Conservation (phyloP, 495 filamentous ascomycete genomes). For the Trypethelium eluteriae region DNA sequence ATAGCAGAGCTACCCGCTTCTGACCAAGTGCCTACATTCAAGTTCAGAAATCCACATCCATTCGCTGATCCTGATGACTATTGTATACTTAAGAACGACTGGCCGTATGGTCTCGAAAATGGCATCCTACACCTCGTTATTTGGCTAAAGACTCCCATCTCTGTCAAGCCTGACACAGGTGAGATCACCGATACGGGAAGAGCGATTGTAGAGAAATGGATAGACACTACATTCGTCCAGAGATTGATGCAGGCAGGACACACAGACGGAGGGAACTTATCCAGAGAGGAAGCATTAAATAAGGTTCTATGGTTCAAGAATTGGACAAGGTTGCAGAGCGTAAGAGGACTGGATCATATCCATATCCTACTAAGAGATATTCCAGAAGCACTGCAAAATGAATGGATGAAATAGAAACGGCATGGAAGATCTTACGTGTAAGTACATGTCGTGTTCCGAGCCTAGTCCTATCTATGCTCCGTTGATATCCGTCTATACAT, state of each 20-base stretch:
- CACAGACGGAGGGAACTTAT: not conserved
- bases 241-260: conserved; percentile 41
- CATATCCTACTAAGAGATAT: conserved; percentile 61
- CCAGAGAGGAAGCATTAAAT: conserved; percentile 33
- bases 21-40: conserved; percentile 40
- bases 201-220: conserved; percentile 55
- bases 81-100: conserved; percentile 76
- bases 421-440: not conserved
- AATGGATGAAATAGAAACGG: conserved; percentile 45
- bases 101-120: conserved; percentile 72
- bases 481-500: not conserved
- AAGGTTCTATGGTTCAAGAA: conserved; percentile 92
- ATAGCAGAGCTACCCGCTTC: not conserved
- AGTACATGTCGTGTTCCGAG: too few relatives aligned
- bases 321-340: conserved; percentile 81
- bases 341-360: conserved; percentile 70
- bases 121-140: conserved; percentile 67
- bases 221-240: conserved; percentile 57
- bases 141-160: conserved; percentile 56
- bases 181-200: conserved; percentile 65
- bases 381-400: conserved; percentile 48
- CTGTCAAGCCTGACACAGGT: conserved; percentile 47
- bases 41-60: conserved; percentile 46
- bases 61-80: conserved; percentile 66
- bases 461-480: not conserved